phyloP scores from a whole-genome alignment of 768 basidiomycete species.

The Termitomyces sp. region DNA sequence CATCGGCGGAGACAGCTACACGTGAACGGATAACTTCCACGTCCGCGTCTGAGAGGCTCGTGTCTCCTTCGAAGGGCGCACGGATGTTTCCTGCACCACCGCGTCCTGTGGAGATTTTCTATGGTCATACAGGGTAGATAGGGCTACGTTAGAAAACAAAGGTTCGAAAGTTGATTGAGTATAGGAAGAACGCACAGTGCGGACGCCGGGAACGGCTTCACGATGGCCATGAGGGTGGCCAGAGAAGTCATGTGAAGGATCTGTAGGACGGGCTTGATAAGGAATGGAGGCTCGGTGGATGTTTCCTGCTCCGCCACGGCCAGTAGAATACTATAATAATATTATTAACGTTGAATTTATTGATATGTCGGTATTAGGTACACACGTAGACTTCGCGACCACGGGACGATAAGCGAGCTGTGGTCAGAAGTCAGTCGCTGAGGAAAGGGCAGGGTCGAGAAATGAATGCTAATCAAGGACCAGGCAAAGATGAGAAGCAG shows the following conservation, averaged over 20 bases:
- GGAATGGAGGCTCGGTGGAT: conserved; percentile 48
- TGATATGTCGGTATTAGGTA: conserved; percentile 6
- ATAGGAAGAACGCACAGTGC: conserved; percentile 28
- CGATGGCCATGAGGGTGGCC: conserved; percentile 52
- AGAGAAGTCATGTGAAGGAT: conserved; percentile 53
- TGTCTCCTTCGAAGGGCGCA: conserved; percentile 41
- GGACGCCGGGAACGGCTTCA: conserved; percentile 39
- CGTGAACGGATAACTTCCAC: conserved; percentile 31
- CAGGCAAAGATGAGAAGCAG: background rate
- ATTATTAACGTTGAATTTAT: too few relatives aligned
- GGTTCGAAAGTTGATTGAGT: background rate
- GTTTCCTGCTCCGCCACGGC: conserved; percentile 70
- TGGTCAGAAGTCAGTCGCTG: background rate
- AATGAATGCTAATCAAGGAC: background rate
- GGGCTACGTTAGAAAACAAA: too few relatives aligned
- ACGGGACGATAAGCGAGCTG: conserved; percentile 51
- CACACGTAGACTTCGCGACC: conserved; percentile 57
- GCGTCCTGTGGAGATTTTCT: conserved; percentile 64
- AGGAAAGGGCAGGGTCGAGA: background rate
- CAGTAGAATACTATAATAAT: conserved; percentile 45
- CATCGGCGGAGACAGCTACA: conserved; percentile 25
- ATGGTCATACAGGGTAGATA: background rate
- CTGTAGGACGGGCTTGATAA: conserved; percentile 33
- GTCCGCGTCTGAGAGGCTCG: conserved; percentile 26
- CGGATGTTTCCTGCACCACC: conserved; percentile 91